Evolutionary conservation across 257 asterid genomes (phyloP), one percentile per base, ranked within the genome.

Genomic region (Euphrasia confusa): DNA sequence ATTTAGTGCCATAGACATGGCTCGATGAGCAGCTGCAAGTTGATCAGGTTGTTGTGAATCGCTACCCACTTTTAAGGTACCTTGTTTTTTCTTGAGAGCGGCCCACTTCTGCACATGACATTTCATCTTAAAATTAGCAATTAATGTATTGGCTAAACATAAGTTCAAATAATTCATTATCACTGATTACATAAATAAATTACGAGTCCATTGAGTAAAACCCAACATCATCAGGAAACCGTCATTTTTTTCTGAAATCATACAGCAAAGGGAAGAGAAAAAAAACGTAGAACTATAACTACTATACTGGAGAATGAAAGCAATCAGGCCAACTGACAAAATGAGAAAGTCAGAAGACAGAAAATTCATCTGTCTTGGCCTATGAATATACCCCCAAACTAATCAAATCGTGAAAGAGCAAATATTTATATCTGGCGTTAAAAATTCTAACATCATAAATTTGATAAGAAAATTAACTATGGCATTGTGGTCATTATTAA

Each of bases 51-150:
- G 81, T 64, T 79, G 88, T 58, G 87, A 72, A 70, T 72, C 68
- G 27, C 61, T 61, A 28, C 84, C 93, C 6, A 52, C 64, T 58
- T 48, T 79, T 63, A 60, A 14, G 66, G 71, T 72, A 67, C 77
- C 74, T 63, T 74, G 80, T 55, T 75, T 78, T 72, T 82, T 86
- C 77, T 75, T 80, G 71, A 83, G 75, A 80, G 24, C 69, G 53
- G 80, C 56, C 97, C 97, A 87, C 71, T 93, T 87, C 97, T 90
- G 87, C 75, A 66, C 61, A 79, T 45, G 60, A 40, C 32, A 11
- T 44, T 27, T 42, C 45, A 54, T 42, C 37, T 52, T 63, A 39
- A 67, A 27, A 63, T 64, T 60, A 61, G 64, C 42, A 53, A 18
- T 2, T 52, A 52, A 52, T 3, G 7, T 18, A 15, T 52, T 52